Evolutionary conservation across 768 basidiomycete genomes (phyloP).

Genomic region (Cystobasidium ongulense): DNA sequence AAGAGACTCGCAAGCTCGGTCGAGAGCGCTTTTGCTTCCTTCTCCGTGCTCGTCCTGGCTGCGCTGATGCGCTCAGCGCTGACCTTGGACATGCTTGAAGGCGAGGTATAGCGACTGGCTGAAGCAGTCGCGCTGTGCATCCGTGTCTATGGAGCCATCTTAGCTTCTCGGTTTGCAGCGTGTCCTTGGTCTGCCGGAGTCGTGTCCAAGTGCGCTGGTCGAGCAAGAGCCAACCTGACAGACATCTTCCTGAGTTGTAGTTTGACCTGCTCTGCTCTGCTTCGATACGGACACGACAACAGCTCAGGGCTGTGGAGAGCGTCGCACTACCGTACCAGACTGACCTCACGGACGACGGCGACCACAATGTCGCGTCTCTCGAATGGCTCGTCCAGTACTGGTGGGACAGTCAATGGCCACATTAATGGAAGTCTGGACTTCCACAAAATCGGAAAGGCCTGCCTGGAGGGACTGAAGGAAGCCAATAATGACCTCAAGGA

Average conservation of each 20-base stretch:
- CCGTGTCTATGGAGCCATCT: background rate
- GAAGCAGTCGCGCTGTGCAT: background rate
- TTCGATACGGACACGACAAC: background rate
- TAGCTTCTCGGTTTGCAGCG: background rate
- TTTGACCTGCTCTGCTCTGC: background rate
- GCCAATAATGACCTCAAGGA: background rate
- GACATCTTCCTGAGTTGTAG: no score
- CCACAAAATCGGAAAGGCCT: background rate
- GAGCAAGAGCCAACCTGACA: background rate
- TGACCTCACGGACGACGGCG: background rate
- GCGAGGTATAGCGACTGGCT: background rate
- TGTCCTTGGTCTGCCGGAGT: no score
- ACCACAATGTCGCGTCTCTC: background rate
- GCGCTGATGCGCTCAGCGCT: background rate
- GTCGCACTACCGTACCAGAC: no score
- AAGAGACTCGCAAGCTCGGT: constrained; percentile 21
- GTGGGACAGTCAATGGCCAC: background rate
- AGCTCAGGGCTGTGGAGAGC: no score
- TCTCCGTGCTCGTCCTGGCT: constrained; percentile 13
- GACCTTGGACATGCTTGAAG: constrained; percentile 7
- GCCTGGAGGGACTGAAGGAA: background rate
- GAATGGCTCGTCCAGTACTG: background rate
- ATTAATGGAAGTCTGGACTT: background rate
- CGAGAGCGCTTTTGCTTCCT: constrained; percentile 23
- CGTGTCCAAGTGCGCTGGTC: background rate